Evolutionary conservation across 768 basidiomycete genomes (phyloP).

Genomic region (Tulasnella sp.): DNA sequence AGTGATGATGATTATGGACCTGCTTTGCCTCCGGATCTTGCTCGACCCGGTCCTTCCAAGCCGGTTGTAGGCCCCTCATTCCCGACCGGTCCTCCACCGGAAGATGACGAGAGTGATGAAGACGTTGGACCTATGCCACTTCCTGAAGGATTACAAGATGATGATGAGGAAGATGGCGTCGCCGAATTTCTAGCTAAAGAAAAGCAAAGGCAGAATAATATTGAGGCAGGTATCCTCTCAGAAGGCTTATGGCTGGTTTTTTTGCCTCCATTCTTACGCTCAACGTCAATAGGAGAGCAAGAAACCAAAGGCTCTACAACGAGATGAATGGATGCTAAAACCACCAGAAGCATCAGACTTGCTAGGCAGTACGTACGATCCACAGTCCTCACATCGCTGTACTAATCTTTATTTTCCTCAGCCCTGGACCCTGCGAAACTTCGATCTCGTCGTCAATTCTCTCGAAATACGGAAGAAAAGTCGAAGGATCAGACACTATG

Average conservation of each 20-base stretch:
- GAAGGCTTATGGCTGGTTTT: too few species aligned
- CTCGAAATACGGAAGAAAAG: constrained; percentile 27
- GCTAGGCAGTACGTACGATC: constrained; percentile 48
- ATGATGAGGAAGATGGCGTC: constrained; percentile 47
- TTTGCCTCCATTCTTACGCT: too few species aligned
- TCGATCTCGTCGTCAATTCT: constrained; percentile 68
- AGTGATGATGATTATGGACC: constrained; percentile 19
- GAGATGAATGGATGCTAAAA: constrained; percentile 97
- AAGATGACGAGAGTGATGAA: constrained; percentile 46
- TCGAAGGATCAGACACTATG: constrained; percentile 55
- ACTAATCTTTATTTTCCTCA: constrained; percentile 23
- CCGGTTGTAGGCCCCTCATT: constrained; percentile 42
- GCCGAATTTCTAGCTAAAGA: constrained; percentile 77
- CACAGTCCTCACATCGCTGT: neutral
- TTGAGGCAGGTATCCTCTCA: constrained; percentile 40
- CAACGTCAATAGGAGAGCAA: constrained; percentile 58
- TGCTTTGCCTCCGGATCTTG: constrained; percentile 7
- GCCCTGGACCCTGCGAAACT: constrained; percentile 81
- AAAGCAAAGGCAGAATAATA: constrained; percentile 54
- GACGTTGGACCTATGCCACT: constrained; percentile 78
- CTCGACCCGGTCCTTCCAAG: constrained; percentile 21
- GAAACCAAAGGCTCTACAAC: constrained; percentile 62
- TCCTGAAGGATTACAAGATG: constrained; percentile 32
- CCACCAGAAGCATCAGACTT: constrained; percentile 76
- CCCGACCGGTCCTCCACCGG: constrained; percentile 24